Percentiles rank a stretch among this genome's conserved stretches.
These are phyloP conservation scores for Neofusicoccum ribis DNA, from an alignment of 2,329 filamentous ascomycete genomes.

Conservation along the genomic window DNA sequence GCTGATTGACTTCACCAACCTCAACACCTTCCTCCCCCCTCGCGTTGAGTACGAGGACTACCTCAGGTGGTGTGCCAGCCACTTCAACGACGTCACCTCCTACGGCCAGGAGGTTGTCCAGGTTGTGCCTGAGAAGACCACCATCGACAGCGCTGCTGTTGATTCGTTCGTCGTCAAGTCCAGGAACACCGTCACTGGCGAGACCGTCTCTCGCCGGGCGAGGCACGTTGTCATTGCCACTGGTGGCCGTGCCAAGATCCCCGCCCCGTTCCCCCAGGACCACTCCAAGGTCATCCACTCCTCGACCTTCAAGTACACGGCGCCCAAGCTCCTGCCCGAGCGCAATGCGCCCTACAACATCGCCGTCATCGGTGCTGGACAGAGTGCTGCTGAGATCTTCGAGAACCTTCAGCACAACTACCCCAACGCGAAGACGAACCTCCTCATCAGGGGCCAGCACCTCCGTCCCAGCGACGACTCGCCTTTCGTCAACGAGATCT, in stretches of 20 bases:
- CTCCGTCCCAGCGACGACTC: slow-evolving; percentile 91
- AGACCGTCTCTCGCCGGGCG: slow-evolving; percentile 54
- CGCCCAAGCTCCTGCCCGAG: slow-evolving; percentile 61
- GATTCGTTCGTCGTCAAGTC: slow-evolving; percentile 69
- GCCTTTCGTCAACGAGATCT: slow-evolving; percentile 95
- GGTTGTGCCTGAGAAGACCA: slow-evolving; percentile 61
- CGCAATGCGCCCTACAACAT: slow-evolving; percentile 65
- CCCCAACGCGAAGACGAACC: slow-evolving; percentile 72
- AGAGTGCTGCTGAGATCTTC: slow-evolving; percentile 95
- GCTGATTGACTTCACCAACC: slow-evolving; percentile 88
- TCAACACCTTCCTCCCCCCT: slow-evolving; percentile 83
- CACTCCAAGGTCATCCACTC: slow-evolving; percentile 82
- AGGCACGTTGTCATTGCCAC: slow-evolving; percentile 71
- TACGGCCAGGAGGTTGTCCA: slow-evolving; percentile 78
- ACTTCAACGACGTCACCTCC: slow-evolving; percentile 70
- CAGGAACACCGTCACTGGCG: slow-evolving; percentile 60
- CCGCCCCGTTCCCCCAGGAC: slow-evolving; percentile 65
- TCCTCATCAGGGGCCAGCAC: slow-evolving; percentile 82
- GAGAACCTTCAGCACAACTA: slow-evolving; percentile 81
- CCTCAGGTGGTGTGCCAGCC: slow-evolving; percentile 83
- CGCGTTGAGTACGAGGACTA: slow-evolving; percentile 94
- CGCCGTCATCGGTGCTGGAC: slow-evolving; percentile 83
- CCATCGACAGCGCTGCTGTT: slow-evolving; percentile 51
- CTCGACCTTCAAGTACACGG: slow-evolving; percentile 73
- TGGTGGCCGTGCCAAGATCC: slow-evolving; percentile 70